phyloP scores from a whole-genome alignment of 2,329 filamentous ascomycete genomes.

The Scedosporium dehoogii region DNA sequence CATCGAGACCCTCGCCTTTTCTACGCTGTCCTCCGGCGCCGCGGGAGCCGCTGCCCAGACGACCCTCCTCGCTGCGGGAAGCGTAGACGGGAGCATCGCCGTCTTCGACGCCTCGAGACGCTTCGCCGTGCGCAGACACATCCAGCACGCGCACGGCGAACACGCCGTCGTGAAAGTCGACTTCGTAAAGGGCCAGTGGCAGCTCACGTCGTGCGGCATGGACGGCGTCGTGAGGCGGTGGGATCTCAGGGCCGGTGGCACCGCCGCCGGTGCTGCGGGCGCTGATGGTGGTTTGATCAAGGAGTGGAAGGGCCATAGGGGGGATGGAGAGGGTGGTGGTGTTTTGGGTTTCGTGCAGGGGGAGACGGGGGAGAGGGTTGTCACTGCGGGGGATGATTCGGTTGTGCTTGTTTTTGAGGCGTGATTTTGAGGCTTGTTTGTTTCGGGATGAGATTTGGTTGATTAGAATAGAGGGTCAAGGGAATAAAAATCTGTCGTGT shows the following conservation, averaged over 20 bases:
- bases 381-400: constrained; percentile 87
- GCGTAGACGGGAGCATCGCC: constrained; percentile 67
- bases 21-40: constrained; percentile 28
- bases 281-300: constrained; percentile 54
- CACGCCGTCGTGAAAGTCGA: constrained; percentile 88
- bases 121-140: constrained; percentile 77
- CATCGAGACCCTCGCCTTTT: constrained; percentile 67
- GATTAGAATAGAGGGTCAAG: no score
- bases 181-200: constrained; percentile 59
- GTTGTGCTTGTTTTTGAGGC: constrained; percentile 59
- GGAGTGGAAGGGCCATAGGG: constrained; percentile 85
- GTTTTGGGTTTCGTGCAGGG: constrained; percentile 86
- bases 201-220: constrained; percentile 82
- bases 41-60: constrained; percentile 16
- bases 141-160: constrained; percentile 76
- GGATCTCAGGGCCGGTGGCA: constrained; percentile 55
- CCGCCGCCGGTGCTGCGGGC: constrained; percentile 15
- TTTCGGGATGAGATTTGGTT: background rate
- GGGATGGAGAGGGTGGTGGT: constrained; percentile 77
- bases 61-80: constrained; percentile 52
- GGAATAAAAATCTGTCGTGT: background rate
- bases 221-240: constrained; percentile 85
- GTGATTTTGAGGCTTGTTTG: constrained; percentile 13
- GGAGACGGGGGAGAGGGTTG: constrained; percentile 59
- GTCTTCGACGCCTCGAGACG: constrained; percentile 80